Base-by-base conservation (phyloP, 768 basidiomycete genomes). In the Trametes punicea region DNA sequence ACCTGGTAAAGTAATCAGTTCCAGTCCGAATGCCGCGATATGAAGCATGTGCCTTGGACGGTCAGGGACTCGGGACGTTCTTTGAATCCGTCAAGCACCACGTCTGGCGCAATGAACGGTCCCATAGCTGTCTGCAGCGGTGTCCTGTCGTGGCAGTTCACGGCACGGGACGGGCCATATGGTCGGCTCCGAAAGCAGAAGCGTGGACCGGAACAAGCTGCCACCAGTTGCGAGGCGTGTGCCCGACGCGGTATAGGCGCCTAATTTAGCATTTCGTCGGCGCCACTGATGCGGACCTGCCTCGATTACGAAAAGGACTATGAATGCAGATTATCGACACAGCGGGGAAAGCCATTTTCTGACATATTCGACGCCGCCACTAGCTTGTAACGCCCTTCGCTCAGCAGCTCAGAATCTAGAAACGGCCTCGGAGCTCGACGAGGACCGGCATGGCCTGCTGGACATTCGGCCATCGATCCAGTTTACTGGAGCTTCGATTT, bases 61-160 rank as follows among this genome's bases (percentile, higher is more conserved):
- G 72, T 63, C 46, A 79, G 52, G 18, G 79, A 74, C 40, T 81
- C 80, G 23, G 75, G 67, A 61, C 73, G 75, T 51, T 81, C 80
- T 68, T 81, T 81, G 53, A 81, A 68, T 6, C 77, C 77, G 44
- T 55, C 60, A 2, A 72, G 34, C 16, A 69, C 62, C 2, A 62
- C 51, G 10, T 56, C 41, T 20, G 70, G 70, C 6, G 65, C 27
- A 8, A 57, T 41, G 56, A 72, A 72, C 2, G 71, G 71, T 1
- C 62, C 62, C 64, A 66, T 73, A 5, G 25, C 13, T 18, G 10
- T 10, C 8, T 8, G 23, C n/a, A 10, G 20, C 9, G 21, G 29
- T 30, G 20, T 26, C 13, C 39, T 23, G 25, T 13, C n/a, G 25
- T 7, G 8, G 8, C 20, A 21, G 23, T 34, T 8, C n/a, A n/a